phyloP scores from a whole-genome alignment of 371 early-diverging fungal species.

The Actinomortierella wolfii region DNA sequence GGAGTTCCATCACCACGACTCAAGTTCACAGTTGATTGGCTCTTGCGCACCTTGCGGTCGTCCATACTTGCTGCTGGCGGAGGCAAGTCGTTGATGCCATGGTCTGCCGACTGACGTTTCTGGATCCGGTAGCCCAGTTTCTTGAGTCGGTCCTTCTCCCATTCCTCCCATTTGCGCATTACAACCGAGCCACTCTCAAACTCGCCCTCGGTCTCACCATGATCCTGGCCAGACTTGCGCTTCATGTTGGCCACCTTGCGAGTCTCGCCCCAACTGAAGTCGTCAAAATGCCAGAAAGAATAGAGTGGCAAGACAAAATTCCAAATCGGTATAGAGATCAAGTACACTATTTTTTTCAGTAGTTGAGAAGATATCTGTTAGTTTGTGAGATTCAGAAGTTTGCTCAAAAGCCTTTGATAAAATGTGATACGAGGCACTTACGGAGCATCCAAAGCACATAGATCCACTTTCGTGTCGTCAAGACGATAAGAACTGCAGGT shows the following conservation, averaged over 20 bases:
- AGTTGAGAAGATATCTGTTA: no score
- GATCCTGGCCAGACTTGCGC: conserved; percentile 54
- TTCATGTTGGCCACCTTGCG: conserved; percentile 73
- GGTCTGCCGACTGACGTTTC: conserved; percentile 37
- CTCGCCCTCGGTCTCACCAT: conserved; percentile 66
- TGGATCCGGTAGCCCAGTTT: conserved; percentile 34
- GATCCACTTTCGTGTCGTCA: conserved; percentile 81
- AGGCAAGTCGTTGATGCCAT: conserved; percentile 39
- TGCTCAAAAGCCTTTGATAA: no score
- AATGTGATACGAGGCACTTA: conserved; percentile 50
- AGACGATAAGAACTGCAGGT: conserved; percentile 84
- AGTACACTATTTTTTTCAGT: conserved; percentile 50
- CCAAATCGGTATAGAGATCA: conserved; percentile 92
- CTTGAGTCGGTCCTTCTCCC: conserved; percentile 69
- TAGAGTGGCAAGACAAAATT: conserved; percentile 92
- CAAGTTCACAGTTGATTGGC: conserved; percentile 8
- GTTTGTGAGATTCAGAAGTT: background rate
- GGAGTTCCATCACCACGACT: background rate
- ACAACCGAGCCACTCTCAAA: conserved; percentile 54
- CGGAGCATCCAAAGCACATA: conserved; percentile 83
- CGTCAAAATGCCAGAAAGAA: conserved; percentile 97
- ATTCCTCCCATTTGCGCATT: conserved; percentile 74
- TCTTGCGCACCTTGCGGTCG: conserved; percentile 2
- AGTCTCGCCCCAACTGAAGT: conserved; percentile 94
- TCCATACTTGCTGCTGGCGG: conserved; percentile 41